A percentile compares a stretch with the other conserved stretches of the same genome.
Evolutionary conservation across 768 basidiomycete species (phyloP).

Genomic region (Mycena chlorophos): DNA sequence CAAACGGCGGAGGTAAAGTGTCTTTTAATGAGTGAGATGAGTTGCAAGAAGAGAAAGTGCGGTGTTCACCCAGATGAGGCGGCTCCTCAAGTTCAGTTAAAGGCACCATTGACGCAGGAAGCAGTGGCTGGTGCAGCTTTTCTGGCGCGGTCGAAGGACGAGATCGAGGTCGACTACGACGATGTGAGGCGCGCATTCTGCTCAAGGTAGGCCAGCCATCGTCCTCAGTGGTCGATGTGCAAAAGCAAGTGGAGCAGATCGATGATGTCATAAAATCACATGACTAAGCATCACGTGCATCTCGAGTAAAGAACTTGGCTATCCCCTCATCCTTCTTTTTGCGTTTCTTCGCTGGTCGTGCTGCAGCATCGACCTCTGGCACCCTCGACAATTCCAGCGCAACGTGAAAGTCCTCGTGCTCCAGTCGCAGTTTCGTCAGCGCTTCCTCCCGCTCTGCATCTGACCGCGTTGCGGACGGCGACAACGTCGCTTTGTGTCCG

Average conservation of each 20-base stretch:
- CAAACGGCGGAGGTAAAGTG: background rate
- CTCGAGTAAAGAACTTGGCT: constrained; percentile 47
- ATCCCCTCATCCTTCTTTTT: constrained; percentile 38
- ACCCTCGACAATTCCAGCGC: constrained; percentile 71
- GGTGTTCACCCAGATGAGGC: background rate
- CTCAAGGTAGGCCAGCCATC: too few species aligned
- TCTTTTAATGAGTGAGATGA: background rate
- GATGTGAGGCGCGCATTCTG: background rate
- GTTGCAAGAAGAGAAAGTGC: background rate
- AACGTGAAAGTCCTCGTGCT: constrained; percentile 90
- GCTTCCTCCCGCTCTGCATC: constrained; percentile 36
- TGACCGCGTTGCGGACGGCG: constrained; percentile 26
- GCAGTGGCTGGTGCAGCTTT: background rate
- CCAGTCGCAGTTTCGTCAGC: constrained; percentile 50
- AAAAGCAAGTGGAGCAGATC: too few species aligned
- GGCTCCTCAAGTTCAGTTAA: background rate
- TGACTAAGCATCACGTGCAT: too few species aligned
- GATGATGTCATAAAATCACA: background rate
- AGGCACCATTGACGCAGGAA: background rate
- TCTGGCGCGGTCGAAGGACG: constrained; percentile 1
- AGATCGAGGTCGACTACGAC: background rate
- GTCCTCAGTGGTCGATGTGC: too few species aligned
- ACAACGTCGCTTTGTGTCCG: constrained; percentile 43
- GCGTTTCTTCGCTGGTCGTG: constrained; percentile 31
- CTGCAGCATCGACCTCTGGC: constrained; percentile 25